Evolutionary conservation across 106 monocot genomes (phyloP).

Genomic region (Xerophyta viscosa): DNA sequence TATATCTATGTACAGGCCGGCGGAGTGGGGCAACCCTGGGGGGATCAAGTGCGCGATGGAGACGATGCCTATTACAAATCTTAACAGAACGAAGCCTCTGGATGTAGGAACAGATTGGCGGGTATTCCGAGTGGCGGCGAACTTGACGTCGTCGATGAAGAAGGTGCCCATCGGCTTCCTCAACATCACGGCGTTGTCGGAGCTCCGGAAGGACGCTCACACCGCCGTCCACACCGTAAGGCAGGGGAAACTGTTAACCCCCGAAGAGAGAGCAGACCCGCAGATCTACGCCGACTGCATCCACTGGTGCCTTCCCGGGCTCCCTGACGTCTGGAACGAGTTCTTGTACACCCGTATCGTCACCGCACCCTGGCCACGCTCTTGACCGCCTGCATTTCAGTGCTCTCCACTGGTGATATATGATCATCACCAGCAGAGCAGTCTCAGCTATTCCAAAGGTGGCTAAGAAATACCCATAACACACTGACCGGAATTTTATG

Average conservation of each 20-base stretch:
- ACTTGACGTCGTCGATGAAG: constrained; percentile 28
- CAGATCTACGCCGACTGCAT: constrained; percentile 54
- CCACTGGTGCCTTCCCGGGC: constrained; percentile 75
- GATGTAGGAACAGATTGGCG: constrained; percentile 77
- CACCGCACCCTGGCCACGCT: constrained; percentile 23
- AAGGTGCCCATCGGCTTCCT: constrained; percentile 25
- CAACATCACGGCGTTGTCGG: constrained; percentile 55
- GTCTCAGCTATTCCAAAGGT: no score
- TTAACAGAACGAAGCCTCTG: constrained; percentile 27
- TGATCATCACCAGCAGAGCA: no score
- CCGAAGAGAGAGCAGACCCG: constrained; percentile 53
- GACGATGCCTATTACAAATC: constrained; percentile 54
- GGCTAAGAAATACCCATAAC: no score
- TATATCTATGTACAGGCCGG: constrained; percentile 51
- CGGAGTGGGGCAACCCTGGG: constrained; percentile 59
- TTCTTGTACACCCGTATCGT: constrained; percentile 47
- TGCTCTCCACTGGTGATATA: no score
- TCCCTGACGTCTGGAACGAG: constrained; percentile 67
- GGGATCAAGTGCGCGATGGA: constrained; percentile 82
- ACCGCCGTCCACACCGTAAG: constrained; percentile 65
- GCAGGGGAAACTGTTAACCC: constrained; percentile 56
- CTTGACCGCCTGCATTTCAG: not conserved
- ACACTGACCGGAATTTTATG: no score
- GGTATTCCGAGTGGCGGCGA: constrained; percentile 31
- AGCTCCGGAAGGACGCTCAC: constrained; percentile 63